Evolutionary conservation across 1,284 basidiomycete species (phyloP).

Genomic region (Irpex sp.): DNA sequence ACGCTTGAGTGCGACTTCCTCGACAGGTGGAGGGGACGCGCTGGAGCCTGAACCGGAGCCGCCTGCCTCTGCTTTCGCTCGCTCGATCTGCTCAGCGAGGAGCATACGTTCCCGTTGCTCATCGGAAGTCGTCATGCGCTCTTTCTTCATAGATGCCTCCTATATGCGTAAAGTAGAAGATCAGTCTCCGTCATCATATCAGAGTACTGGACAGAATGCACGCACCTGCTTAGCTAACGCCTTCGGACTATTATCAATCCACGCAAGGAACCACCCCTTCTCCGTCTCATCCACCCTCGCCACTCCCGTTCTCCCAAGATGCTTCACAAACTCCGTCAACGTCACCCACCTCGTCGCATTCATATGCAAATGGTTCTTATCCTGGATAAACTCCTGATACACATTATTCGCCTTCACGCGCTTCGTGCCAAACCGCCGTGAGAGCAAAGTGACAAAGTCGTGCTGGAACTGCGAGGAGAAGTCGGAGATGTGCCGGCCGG

Average conservation of each 20-base stretch:
- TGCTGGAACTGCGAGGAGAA: constrained; percentile 90
- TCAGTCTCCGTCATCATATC: neutral
- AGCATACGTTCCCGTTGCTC: constrained; percentile 91
- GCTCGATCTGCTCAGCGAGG: constrained; percentile 92
- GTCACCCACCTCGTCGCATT: constrained; percentile 98
- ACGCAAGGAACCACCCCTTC: constrained; percentile 95
- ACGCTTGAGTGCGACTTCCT: constrained; percentile 54
- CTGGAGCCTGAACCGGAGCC: constrained; percentile 18
- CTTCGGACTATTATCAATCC: constrained; percentile 96
- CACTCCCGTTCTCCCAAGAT: constrained; percentile 85
- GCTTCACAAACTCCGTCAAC: constrained; percentile 90
- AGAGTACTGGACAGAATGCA: constrained; percentile 6
- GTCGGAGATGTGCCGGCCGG: constrained; percentile 87
- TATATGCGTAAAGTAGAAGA: constrained; percentile 28
- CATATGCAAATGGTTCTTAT: constrained; percentile 97
- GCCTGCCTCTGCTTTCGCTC: constrained; percentile 51
- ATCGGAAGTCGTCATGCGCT: constrained; percentile 87
- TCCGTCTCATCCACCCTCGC: constrained; percentile 96
- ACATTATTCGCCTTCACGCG: constrained; percentile 93
- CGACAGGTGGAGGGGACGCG: constrained; percentile 36
- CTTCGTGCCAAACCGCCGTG: constrained; percentile 89
- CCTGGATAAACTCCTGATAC: constrained; percentile 97
- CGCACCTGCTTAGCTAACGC: constrained; percentile 86
- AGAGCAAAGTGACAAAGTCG: constrained; percentile 88
- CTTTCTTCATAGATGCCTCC: constrained; percentile 90